Percentiles rank a stretch among this genome's conserved stretches.
Evolutionary conservation across 2,329 filamentous ascomycete species (phyloP).

Genomic region (Tetracladium maxilliforme): DNA sequence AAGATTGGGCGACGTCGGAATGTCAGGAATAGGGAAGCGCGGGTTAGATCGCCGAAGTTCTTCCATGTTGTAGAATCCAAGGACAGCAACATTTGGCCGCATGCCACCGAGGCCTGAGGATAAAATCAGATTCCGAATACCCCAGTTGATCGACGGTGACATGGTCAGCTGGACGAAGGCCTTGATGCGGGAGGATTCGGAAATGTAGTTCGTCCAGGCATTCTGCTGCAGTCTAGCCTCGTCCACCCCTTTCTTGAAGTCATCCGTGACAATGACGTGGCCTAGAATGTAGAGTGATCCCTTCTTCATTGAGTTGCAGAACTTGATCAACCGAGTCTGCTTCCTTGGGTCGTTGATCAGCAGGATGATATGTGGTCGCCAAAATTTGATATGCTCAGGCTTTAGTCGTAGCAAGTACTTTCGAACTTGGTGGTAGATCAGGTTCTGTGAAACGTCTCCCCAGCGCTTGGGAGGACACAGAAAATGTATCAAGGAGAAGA

Average conservation of each 20-base stretch:
- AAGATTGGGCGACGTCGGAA: constrained; percentile 20
- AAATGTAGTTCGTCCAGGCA: constrained; percentile 74
- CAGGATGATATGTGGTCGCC: constrained; percentile 76
- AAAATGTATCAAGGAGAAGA: constrained; percentile 79
- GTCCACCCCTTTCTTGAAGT: constrained; percentile 65
- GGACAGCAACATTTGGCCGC: constrained; percentile 74
- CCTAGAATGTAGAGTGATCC: constrained; percentile 73
- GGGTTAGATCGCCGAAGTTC: constrained; percentile 51
- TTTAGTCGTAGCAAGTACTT: constrained; percentile 75
- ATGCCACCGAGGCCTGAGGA: constrained; percentile 75
- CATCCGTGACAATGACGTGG: constrained; percentile 74
- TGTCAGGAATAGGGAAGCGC: constrained; percentile 38
- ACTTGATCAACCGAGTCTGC: constrained; percentile 74
- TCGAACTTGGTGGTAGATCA: constrained; percentile 79
- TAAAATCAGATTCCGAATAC: constrained; percentile 66
- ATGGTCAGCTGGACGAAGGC: constrained; percentile 81
- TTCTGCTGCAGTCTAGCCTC: constrained; percentile 71
- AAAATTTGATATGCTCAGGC: constrained; percentile 87
- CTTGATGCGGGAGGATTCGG: constrained; percentile 71
- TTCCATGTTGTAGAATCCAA: constrained; percentile 69
- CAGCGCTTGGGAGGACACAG: constrained; percentile 73
- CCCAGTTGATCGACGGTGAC: constrained; percentile 73
- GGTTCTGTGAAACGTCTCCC: constrained; percentile 79
- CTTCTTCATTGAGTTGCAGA: constrained; percentile 86
- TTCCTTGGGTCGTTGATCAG: constrained; percentile 71